Percentiles rank a stretch among this genome's conserved stretches.
Evolutionary conservation across 208 protist species (phyloP).

Genomic region (Tetramitus jugosus): DNA sequence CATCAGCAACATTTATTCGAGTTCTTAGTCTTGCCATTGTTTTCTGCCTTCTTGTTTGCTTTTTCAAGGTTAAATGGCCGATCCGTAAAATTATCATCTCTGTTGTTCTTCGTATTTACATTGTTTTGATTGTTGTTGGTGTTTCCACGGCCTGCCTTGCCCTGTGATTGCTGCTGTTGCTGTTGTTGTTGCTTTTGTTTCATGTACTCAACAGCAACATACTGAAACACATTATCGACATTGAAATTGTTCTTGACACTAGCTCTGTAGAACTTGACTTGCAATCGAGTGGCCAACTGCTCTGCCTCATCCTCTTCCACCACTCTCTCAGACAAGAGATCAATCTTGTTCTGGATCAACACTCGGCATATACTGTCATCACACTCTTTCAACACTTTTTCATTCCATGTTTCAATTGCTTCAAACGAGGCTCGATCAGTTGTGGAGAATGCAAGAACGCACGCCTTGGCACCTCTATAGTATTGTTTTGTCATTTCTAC

Average conservation of each 20-base stretch:
- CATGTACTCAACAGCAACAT: no score
- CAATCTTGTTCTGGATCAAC: slow-evolving; percentile 23
- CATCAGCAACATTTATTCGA: no score
- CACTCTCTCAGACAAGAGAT: neutral
- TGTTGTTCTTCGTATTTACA: no score
- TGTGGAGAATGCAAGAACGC: neutral
- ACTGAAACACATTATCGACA: neutral
- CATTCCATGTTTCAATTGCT: neutral
- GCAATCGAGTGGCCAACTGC: neutral
- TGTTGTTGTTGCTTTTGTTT: no score
- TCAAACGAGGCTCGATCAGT: neutral
- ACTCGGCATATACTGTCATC: neutral
- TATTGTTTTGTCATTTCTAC: slow-evolving; percentile 19
- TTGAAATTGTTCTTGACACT: slow-evolving; percentile 11
- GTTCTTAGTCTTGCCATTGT: no score
- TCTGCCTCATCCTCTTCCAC: neutral
- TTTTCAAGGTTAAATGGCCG: no score
- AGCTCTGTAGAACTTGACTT: slow-evolving; percentile 7
- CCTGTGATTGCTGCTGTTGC: no score
- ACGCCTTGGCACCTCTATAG: slow-evolving; percentile 13
- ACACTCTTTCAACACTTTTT: slow-evolving; percentile 17
- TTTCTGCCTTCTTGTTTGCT: no score
- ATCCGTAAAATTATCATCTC: no score
- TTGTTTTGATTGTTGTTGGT: no score
- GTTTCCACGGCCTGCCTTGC: no score